A percentile compares a stretch with the other conserved stretches of the same genome.
Evolutionary conservation across 2,329 filamentous ascomycete species (phyloP).

Genomic region (Scedosporium apiospermum): DNA sequence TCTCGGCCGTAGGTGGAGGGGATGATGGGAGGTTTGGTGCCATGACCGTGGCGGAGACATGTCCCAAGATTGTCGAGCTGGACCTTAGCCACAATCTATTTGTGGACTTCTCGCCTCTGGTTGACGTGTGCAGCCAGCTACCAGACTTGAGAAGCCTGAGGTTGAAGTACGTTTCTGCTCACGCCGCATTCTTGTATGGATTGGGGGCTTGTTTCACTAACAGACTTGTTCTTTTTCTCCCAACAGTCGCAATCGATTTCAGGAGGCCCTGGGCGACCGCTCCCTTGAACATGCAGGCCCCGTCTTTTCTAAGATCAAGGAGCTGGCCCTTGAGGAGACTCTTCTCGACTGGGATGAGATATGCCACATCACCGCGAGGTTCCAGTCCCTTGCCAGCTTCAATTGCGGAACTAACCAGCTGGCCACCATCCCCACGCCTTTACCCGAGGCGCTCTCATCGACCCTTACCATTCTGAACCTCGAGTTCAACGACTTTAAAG

Average conservation of each 20-base stretch:
- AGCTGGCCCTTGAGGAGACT: constrained; percentile 59
- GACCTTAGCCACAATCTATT: constrained; percentile 83
- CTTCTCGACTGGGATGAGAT: constrained; percentile 59
- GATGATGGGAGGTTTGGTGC: constrained; percentile 18
- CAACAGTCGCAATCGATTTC: constrained; percentile 64
- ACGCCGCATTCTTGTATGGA: background rate
- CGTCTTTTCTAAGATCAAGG: constrained; percentile 41
- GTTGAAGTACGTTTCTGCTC: constrained; percentile 53
- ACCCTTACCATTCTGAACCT: constrained; percentile 56
- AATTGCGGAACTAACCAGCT: constrained; percentile 51
- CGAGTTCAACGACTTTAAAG: constrained; percentile 61
- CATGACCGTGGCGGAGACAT: constrained; percentile 37
- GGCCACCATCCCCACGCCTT: constrained; percentile 34
- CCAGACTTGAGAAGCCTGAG: constrained; percentile 56
- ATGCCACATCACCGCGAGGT: constrained; percentile 41
- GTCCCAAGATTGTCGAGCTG: constrained; percentile 63
- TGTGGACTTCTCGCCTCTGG: constrained; percentile 54
- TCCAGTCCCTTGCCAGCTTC: constrained; percentile 40
- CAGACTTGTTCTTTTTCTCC: constrained; percentile 1
- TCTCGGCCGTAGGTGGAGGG: constrained; percentile 16
- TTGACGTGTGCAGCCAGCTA: constrained; percentile 62
- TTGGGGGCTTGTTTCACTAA: background rate
- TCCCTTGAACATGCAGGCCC: constrained; percentile 21
- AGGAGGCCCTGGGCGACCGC: constrained; percentile 26
- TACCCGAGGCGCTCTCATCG: constrained; percentile 28